Base-by-base conservation (phyloP, 2,329 filamentous ascomycete species). In the Epichloe uncinata region DNA sequence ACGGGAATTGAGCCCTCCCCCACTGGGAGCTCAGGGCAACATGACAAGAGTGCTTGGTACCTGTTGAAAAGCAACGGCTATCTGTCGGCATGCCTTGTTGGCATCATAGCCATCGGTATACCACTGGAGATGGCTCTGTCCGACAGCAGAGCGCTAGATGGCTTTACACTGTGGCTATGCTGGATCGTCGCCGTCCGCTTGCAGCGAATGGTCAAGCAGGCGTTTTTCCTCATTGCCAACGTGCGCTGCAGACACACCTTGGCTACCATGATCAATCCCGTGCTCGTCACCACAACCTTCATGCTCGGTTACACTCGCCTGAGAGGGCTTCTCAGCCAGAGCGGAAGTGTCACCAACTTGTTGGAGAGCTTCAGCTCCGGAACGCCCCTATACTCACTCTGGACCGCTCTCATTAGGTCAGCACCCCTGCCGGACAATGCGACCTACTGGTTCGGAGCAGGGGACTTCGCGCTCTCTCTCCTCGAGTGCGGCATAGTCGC, bases 401-500 rank as follows among this genome's bases (percentile, higher is more conserved):
- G 66, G 66, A 61, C 62, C 1, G 49, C 59, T 1, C n/a, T 47
- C 0, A 51, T 55, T 1, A 57, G 50, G 2, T 48, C 42, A 1
- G 44, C 41, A 0, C 37, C 51, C 0, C 53, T 60, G 12, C 49
- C 54, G 0, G 20, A 46, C 3, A 58, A 61, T 30, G 54, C 51
- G 3, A 48, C 48, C 5, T 48, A 48, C 1, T 67, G 65, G 62
- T 68, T 70, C 47, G 72, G 72, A 2, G 73, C 73, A 0, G 74
- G 74, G 8, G 73, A 77, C 52, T 58, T 69, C 3, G 73, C 74
- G 0, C 63, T 70, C 1, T 70, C 72, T 0, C 58, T 77, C 3
- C 70, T 77, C 3, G 71, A 76, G 56, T 68, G 70, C 3, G 74
- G 73, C 11, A 73, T 77, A 22, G 65, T 76, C 3, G 64, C 69